Conservation (phyloP, 331 rosid species). For the Arachis monticola region DNA sequence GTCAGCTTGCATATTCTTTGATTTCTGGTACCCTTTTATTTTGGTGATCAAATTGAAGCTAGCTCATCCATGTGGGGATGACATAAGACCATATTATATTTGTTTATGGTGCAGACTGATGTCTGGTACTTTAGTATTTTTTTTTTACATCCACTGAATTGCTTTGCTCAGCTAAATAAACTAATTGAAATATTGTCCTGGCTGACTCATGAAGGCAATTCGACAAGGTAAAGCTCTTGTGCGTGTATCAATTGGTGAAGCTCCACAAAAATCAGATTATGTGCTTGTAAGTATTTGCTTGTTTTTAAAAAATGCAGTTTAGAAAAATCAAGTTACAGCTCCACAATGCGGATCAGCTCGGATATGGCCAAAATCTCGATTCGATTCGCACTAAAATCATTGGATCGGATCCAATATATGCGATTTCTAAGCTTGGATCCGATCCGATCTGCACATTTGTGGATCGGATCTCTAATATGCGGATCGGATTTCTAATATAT, state of each 20-base stretch:
- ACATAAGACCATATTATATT: conserved; percentile 13
- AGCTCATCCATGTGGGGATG: conserved; percentile 27
- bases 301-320: conserved; percentile 15
- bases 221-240: conserved; percentile 86
- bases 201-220: conserved; percentile 64
- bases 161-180: conserved; percentile 37
- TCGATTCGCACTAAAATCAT: no score
- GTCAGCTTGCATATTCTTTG: conserved; percentile 18
- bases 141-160: conserved; percentile 25
- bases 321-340: conserved; percentile 25
- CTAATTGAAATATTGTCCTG: conserved; percentile 38
- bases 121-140: conserved; percentile 6
- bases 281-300: conserved; percentile 63
- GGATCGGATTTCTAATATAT: no score
- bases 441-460: no score
- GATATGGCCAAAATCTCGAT: no score
- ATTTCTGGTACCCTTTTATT: background rate
- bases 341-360: background rate
- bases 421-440: no score
- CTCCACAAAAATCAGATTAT: conserved; percentile 77
- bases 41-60: conserved; percentile 18
- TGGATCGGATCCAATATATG: no score
- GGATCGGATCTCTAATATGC: no score
- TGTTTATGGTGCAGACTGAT: conserved; percentile 4
- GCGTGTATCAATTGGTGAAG: conserved; percentile 64